A percentile compares a stretch with the other conserved stretches of the same genome.
phyloP scores from a whole-genome alignment of 805 yeast genomes.

The Spencermartinsiella europaea region DNA sequence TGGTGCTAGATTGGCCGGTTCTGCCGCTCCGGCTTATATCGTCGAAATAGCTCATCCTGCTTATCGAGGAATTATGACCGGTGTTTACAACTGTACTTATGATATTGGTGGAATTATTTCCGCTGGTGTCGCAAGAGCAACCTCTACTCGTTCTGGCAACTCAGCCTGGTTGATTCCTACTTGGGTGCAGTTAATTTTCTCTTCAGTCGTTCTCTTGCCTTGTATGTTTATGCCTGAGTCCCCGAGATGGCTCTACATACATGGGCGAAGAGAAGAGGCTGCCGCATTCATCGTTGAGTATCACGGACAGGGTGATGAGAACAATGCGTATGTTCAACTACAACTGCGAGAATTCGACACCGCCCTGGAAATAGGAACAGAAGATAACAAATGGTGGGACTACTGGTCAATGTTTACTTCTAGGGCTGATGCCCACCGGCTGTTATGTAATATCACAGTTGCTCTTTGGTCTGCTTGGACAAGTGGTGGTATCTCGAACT shows the following conservation, averaged over 20 bases:
- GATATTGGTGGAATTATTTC: slow-evolving; percentile 18
- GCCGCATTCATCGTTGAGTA: slow-evolving; percentile 8
- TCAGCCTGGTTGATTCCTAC: slow-evolving; percentile 16
- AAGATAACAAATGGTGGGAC: slow-evolving; percentile 16
- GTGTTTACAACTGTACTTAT: slow-evolving; percentile 15
- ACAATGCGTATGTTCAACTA: slow-evolving; percentile 10
- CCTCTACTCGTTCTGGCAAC: slow-evolving; percentile 7
- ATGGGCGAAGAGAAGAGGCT: slow-evolving; percentile 14
- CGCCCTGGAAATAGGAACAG: slow-evolving; percentile 11
- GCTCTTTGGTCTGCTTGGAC: slow-evolving; percentile 11
- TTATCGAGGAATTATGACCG: slow-evolving; percentile 21
- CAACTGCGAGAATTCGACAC: slow-evolving; percentile 14
- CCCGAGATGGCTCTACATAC: slow-evolving; percentile 18
- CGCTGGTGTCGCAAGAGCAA: slow-evolving; percentile 13
- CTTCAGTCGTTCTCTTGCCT: slow-evolving; percentile 12
- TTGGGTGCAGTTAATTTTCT: slow-evolving; percentile 15
- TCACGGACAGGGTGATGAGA: slow-evolving; percentile 13
- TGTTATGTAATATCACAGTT: slow-evolving; percentile 11
- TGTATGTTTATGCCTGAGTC: slow-evolving; percentile 10
- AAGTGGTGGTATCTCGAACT: slow-evolving; percentile 9
- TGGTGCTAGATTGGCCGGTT: slow-evolving; percentile 10
- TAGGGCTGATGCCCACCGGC: slow-evolving; percentile 13
- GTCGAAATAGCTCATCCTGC: slow-evolving; percentile 20
- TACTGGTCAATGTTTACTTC: slow-evolving; percentile 10
- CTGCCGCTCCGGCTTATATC: slow-evolving; percentile 17